Evolutionary conservation across 495 filamentous ascomycete species (phyloP), one percentile per base, ranked within the genome.

Genomic region (Penicillium pulvis): DNA sequence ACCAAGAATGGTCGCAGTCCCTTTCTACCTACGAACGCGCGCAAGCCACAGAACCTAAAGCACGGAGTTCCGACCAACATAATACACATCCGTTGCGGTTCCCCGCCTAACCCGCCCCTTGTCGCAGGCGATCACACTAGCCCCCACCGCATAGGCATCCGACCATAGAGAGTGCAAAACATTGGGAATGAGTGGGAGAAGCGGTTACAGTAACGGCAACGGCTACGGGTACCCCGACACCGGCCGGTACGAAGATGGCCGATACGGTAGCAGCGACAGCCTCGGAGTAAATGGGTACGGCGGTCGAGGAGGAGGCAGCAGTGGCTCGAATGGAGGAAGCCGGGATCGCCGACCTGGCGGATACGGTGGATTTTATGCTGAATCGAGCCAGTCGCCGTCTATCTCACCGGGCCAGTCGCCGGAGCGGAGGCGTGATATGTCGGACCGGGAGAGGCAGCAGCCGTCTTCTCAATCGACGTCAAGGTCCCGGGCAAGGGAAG

Each of bases 171-270:
- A 51, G 45, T 28, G 23, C 24, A 36, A 48, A 48, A 51, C 33
- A 17, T 55, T 58, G 68, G 73, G 64, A 53, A 80, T 80, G 77
- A 80, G 72, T 61, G 75, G 75, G 45, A 66, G 74, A 69, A 67
- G 55, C 55, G 70, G 72, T 45, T 75, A 79, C 67, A 66, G 68
- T 33, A 75, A 78, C 67, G 75, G 77, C 61, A 75, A 78, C 66
- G 75, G 77, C 60, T 73, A 78, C 68, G 75, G 74, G 55, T 71
- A 77, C 64, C 66, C 74, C 75, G 75, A 75, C 55, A 33, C 70
- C 62, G 66, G 65, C 62, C 73, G 73, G 36, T 72, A 78, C 60
- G 75, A 76, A n/a, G 72, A 77, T 59, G 71, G 69, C 33, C 67
- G 70, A 50, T 76, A 78, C 53, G 67, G 70, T 53, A 69, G 63